Conservation (phyloP, 768 basidiomycete species). For the Leucosporidium creatinivorum region DNA sequence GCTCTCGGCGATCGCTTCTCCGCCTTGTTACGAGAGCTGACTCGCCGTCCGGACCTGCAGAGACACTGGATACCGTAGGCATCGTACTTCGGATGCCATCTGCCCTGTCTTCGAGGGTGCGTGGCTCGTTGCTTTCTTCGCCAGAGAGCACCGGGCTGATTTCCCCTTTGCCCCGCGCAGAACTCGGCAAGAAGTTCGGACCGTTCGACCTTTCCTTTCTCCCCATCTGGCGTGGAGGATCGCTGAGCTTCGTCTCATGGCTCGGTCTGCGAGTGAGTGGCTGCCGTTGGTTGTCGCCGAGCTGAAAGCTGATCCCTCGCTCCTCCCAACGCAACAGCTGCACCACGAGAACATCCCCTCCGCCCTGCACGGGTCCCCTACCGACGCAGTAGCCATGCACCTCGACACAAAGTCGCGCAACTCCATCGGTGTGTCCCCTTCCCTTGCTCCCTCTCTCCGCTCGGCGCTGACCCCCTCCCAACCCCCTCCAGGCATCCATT, state of each 20-base stretch:
- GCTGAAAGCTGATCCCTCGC: neutral
- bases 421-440: slow-evolving; percentile 38
- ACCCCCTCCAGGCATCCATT: slow-evolving; percentile 42
- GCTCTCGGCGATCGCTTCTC: neutral
- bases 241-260: slow-evolving; percentile 44
- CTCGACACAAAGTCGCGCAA: slow-evolving; percentile 44
- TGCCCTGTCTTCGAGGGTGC: slow-evolving; percentile 45
- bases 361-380: slow-evolving; percentile 45
- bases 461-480: too few relatives aligned
- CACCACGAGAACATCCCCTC: slow-evolving; percentile 41
- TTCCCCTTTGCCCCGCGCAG: slow-evolving; percentile 28
- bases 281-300: neutral
- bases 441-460: neutral
- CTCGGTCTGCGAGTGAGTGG: slow-evolving; percentile 44
- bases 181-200: slow-evolving; percentile 45
- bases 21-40: neutral
- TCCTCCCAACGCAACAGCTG: too few relatives aligned
- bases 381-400: slow-evolving; percentile 46
- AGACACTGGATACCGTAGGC: slow-evolving; percentile 44
- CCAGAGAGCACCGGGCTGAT: neutral
- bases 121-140: neutral
- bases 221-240: slow-evolving; percentile 49
- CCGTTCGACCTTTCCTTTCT: slow-evolving; percentile 47
- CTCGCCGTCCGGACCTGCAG: slow-evolving; percentile 25
- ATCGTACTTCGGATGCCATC: slow-evolving; percentile 36